phyloP scores from a whole-genome alignment of 108 stramenopile species.

The Cyclotella cryptica region DNA sequence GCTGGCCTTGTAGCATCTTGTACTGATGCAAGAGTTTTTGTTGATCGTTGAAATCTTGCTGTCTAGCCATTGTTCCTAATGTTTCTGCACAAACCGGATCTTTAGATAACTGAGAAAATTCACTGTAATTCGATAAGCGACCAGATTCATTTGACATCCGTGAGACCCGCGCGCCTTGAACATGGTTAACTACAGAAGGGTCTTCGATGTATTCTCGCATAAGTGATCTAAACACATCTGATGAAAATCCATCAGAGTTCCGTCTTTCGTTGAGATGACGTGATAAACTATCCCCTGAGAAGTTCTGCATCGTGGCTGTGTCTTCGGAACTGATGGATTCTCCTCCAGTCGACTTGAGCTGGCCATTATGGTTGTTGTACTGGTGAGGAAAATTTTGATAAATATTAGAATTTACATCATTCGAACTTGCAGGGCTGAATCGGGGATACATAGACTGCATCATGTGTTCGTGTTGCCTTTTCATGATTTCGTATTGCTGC shows the following conservation, averaged over 20 bases:
- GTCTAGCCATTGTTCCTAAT: slow-evolving; percentile 12
- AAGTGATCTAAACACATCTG: slow-evolving; percentile 19
- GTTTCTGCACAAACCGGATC: slow-evolving; percentile 10
- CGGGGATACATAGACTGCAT: neutral
- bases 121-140: neutral
- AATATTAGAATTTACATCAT: neutral
- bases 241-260: slow-evolving; percentile 8
- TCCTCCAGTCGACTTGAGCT: neutral
- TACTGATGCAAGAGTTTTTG: slow-evolving; percentile 10
- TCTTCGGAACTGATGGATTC: neutral
- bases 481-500: slow-evolving; percentile 4
- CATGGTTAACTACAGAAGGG: neutral
- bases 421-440: neutral
- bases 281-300: neutral
- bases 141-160: neutral
- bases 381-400: neutral
- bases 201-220: slow-evolving; percentile 8
- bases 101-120: slow-evolving; percentile 8
- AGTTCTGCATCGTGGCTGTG: neutral
- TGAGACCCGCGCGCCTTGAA: neutral
- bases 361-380: neutral
- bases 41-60: slow-evolving; percentile 13
- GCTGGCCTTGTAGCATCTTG: neutral
- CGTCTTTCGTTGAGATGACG: neutral
- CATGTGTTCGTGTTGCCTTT: slow-evolving; percentile 17